phyloP scores from a whole-genome alignment of 176 grass and related monocot species.

The Saccharum spontaneum region DNA sequence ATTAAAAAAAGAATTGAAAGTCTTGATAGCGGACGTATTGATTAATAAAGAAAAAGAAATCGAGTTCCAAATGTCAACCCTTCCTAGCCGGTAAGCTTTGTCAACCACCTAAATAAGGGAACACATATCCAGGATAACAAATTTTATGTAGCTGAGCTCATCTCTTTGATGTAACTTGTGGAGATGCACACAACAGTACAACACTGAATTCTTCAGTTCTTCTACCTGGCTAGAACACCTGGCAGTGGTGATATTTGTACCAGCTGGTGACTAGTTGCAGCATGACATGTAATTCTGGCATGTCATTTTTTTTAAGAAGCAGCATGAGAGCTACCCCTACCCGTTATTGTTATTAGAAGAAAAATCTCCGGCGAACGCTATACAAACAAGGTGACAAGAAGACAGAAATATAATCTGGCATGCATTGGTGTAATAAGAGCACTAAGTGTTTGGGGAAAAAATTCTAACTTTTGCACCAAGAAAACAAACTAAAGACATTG shows the following conservation, averaged over 20 bases:
- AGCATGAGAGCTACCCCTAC: background rate
- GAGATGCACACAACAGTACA: background rate
- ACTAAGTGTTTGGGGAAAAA: no score
- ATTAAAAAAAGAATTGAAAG: background rate
- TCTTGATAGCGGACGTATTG: background rate
- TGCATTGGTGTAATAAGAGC: no score
- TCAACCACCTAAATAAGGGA: background rate
- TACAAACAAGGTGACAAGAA: background rate
- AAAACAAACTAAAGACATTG: no score
- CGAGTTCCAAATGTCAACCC: constrained; percentile 28
- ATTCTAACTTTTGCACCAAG: no score
- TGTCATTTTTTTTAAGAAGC: background rate
- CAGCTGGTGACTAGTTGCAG: background rate
- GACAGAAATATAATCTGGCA: no score
- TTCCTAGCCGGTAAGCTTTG: background rate
- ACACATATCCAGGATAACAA: constrained; percentile 22
- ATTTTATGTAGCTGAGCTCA: constrained; percentile 15
- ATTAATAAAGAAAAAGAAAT: background rate
- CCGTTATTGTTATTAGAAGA: background rate
- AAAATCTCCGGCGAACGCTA: background rate
- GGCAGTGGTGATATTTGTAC: background rate
- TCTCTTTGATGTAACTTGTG: constrained; percentile 26
- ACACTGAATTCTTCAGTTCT: background rate
- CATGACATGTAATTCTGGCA: background rate
- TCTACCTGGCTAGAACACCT: background rate